Base-by-base conservation (phyloP, 179 eudicot genomes). In the Beta macrorhiza region DNA sequence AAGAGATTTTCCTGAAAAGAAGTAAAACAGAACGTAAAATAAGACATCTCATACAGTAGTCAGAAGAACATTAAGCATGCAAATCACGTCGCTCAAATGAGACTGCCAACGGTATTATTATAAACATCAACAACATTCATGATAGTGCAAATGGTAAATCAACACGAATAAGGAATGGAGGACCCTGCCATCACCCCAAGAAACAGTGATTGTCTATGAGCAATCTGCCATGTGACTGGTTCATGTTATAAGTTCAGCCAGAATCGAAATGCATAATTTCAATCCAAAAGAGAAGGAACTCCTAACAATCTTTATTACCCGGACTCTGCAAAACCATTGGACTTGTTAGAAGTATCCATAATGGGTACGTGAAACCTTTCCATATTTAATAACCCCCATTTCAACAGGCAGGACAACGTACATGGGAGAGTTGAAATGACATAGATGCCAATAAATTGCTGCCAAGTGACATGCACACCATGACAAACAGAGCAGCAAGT, bases 1-100 rank as follows among this genome's bases (percentile, higher is more conserved):
- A 92, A 90, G 76, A 96, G 92, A 78, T 86, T 88, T 82, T 90
- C 97, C 98, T 94, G 88, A 79, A 71, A 56, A 69, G 49, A 63
- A 53, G 72, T 63, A 11, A 74, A 81, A 51, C 73, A 25, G 57
- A 16, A 67, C 51, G 77, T 17, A 61, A 80, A 15, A 80, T 37
- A 67, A 58, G 70, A 74, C 63, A 64, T 20, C 61, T 42, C 51
- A 57, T 57, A 32, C 20, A 74, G 62, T n/a, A 58, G 65, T 6
- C 44, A 17, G 15, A 57, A 14, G 17, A 5, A 16, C 7, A 44
- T 32, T 69, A 17, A 11, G 17, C 52, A 69, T 16, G 52, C 51
- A 69, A 16, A 42, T 69, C 13, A 42, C 7, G 1, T 72, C 44
- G 4, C 42, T 51, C 42, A 51, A 25, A 44, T 52, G 37, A 51